phyloP scores from a whole-genome alignment of 352 stramenopile species.

The Halophytophthora batemanensis region DNA sequence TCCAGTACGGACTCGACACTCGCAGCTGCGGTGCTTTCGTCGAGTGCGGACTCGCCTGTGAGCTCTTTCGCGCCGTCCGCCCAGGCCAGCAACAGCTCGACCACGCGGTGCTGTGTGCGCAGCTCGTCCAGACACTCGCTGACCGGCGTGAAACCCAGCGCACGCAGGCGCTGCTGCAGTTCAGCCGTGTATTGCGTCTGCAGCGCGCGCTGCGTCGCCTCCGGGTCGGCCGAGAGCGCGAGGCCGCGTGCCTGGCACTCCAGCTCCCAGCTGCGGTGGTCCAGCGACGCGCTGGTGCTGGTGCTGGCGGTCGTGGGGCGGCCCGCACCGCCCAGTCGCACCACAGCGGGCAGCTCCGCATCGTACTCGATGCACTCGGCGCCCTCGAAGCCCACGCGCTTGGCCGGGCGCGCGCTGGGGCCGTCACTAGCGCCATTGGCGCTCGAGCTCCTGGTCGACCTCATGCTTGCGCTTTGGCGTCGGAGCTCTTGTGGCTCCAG shows the following conservation, averaged over 20 bases:
- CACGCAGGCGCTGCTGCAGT: constrained; percentile 23
- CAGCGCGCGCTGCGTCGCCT: constrained; percentile 13
- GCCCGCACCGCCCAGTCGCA: constrained; percentile 26
- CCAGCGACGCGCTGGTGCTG: constrained; percentile 10
- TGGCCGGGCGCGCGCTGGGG: not conserved
- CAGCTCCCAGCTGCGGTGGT: constrained; percentile 10
- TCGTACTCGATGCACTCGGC: constrained; percentile 64
- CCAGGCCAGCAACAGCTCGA: constrained; percentile 43
- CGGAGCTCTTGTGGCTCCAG: not conserved
- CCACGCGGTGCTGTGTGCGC: constrained; percentile 35
- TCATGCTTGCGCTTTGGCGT: too few species aligned
- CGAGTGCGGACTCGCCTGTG: constrained; percentile 13
- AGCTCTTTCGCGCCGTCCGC: constrained; percentile 10
- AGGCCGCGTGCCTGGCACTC: constrained; percentile 48
- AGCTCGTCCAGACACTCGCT: constrained; percentile 24
- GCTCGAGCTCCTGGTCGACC: too few species aligned
- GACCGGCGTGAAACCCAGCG: constrained; percentile 38
- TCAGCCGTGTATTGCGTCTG: constrained; percentile 32
- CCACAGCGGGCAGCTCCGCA: constrained; percentile 37
- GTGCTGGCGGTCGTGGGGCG: not conserved
- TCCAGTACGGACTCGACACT: constrained; percentile 6
- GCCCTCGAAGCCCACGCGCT: constrained; percentile 49
- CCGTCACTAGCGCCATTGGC: not conserved
- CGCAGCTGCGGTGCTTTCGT: not conserved
- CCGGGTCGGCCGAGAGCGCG: constrained; percentile 3